Base-by-base conservation (phyloP, 1,139 yeast genomes). In the Suhomyces bolitotheri region DNA sequence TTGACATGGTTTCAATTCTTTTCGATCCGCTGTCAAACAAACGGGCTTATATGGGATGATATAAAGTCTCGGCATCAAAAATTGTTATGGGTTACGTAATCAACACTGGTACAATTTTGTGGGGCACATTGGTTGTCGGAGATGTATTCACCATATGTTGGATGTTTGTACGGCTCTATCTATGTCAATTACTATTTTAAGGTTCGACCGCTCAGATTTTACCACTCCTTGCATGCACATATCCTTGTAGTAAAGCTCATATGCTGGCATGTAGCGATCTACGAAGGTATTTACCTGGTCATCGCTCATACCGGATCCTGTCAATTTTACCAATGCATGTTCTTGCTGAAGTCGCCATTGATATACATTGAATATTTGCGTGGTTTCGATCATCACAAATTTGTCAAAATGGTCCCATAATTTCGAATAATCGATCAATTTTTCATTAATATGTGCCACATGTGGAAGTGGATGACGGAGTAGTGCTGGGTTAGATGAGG, bases 261-360 rank as follows among this genome's bases (percentile, higher is more conserved):
- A 92, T 20, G 84, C 76, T 1, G 96, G 95, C 88, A 86, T 83
- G 58, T 92, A 92, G 41, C 96, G 73, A 43, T 83, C 79, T 7
- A 92, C 80, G 63, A 92, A 92, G 16, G 45, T 43, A 7, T 47
- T 55, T 4, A 92, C 95, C 49, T 83, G 73, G 0, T 56, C 71
- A 48, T 86, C 94, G 1, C 80, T 62, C 97, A 92, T 89, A 0
- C 97, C 97, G 1, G 52, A 40, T 0, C 96, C 96, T 11, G 56
- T 64, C 4, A 43, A 44, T 7, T 41, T 34, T 7, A 82, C 77
- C 50, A 88, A 60, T 3, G 68, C 76, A 45, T 83, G 86, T 53
- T 92, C 98, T 60, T 92, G 97, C 57, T 90, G 78, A 5, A 74
- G 57, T 43, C 98, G 72, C 98, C 98, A 92, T 7, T 55, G 58